Evolutionary conservation across 768 basidiomycete genomes (phyloP), one percentile per base, ranked within the genome.

Genomic region (Mycena rebaudengoi): DNA sequence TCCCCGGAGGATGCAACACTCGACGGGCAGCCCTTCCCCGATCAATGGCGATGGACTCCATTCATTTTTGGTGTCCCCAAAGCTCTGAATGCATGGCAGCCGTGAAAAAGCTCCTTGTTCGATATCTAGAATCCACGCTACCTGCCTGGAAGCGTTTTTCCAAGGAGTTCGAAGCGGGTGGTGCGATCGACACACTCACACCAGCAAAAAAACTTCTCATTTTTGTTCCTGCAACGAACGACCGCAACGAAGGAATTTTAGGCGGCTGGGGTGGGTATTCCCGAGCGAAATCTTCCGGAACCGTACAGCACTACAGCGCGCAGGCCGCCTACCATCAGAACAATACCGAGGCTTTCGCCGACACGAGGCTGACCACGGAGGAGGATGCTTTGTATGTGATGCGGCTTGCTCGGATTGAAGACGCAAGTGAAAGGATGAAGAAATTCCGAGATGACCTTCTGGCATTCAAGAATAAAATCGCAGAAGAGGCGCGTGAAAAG

Each of bases 11-110:
- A 51, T 3, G 58, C 46, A 0, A 51, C 61, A 1, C 54, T 69
- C 14, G 62, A 69, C 37, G 54, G 62, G 1, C 25, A 46, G n/a
- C 54, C 46, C 7, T 69, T 46, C 23, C 48, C 64, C 12, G 35
- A 52, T 18, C 55, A 18, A 41, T 63, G 4, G 68, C 62, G 1
- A 37, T 66, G 14, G 29, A 60, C 28, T 62, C 62, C 28, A 57
- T 66, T n/a, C 58, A 30, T n/a, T 26, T 45, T 18, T n/a, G n/a
- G 57, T 54, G 23, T 32, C 43, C 0, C 46, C 64, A 43, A 49
- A 26, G 6, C 29, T 63, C 18, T 63, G n/a, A n/a, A n/a, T n/a
- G n/a, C n/a, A n/a, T n/a, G n/a, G n/a, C 66, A 0, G 44, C 57
- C 20, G 16, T 62, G 16, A 21, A 28, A 7, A 11, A 20, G 10